Percentiles rank a stretch among this genome's conserved stretches.
Evolutionary conservation across 345 rosid species (phyloP).

Genomic region (Kernera saxatilis): DNA sequence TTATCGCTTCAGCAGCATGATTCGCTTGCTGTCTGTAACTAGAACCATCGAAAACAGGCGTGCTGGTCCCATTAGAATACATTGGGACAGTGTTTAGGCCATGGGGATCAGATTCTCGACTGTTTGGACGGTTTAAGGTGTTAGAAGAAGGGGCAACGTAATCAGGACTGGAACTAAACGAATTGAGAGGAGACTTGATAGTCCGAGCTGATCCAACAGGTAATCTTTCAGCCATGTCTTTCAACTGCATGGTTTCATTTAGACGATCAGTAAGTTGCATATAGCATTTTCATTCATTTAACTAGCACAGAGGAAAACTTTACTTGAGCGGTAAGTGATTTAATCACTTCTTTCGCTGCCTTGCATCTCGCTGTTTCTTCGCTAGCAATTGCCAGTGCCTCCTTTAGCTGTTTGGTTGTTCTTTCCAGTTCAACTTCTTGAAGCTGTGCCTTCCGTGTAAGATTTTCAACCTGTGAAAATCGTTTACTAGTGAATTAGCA

Average conservation of each 20-base stretch:
- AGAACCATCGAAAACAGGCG: slow-evolving; percentile 38
- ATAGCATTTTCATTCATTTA: not conserved
- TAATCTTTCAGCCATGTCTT: slow-evolving; percentile 92
- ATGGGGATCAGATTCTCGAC: slow-evolving; percentile 49
- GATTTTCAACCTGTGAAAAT: slow-evolving; percentile 75
- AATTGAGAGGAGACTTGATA: slow-evolving; percentile 49
- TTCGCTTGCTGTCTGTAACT: slow-evolving; percentile 35
- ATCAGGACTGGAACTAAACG: slow-evolving; percentile 53
- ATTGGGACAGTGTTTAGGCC: slow-evolving; percentile 28
- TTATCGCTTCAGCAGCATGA: slow-evolving; percentile 42
- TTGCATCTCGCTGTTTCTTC: slow-evolving; percentile 95
- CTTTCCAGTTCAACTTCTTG: slow-evolving; percentile 93
- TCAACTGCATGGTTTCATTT: slow-evolving; percentile 40
- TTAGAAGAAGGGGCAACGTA: slow-evolving; percentile 40
- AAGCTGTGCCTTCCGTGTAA: slow-evolving; percentile 71
- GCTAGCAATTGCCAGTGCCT: slow-evolving; percentile 75
- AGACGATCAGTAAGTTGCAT: not conserved
- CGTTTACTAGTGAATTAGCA: not conserved
- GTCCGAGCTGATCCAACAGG: slow-evolving; percentile 56
- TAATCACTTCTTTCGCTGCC: slow-evolving; percentile 99
- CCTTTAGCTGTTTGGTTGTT: slow-evolving; percentile 82
- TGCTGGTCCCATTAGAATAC: slow-evolving; percentile 51
- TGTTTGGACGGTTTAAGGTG: slow-evolving; percentile 41
- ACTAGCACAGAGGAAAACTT: slow-evolving; percentile 5
- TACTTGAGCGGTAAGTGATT: slow-evolving; percentile 95